phyloP scores from a whole-genome alignment of 2,329 filamentous ascomycete species.

The Ploettnerulaceae sp. region DNA sequence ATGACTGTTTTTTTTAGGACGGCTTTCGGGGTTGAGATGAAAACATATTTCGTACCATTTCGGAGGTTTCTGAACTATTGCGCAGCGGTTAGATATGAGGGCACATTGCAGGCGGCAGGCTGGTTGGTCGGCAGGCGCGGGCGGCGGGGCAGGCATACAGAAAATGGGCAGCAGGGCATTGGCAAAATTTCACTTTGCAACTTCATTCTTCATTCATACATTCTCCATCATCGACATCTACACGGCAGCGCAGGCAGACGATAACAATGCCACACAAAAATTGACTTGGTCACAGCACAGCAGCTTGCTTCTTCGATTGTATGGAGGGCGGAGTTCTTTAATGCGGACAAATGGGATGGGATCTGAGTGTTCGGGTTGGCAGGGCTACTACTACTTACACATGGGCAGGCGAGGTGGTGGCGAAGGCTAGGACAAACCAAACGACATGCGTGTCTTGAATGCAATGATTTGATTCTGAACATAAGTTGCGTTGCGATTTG shows the following conservation, averaged over 20 bases:
- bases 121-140: constrained; percentile 20
- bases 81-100: constrained; percentile 28
- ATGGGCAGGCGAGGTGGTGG: constrained; percentile 2
- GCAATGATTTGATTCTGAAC: too few species aligned
- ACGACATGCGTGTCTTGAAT: constrained; percentile 1
- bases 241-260: constrained; percentile 7
- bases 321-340: constrained; percentile 34
- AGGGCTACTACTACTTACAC: constrained; percentile 23
- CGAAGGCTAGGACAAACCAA: constrained; percentile 2
- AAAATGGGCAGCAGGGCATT: constrained; percentile 27
- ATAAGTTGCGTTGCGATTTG: background rate
- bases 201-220: background rate
- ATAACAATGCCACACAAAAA: constrained; percentile 20
- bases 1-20: constrained; percentile 34
- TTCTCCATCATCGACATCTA: constrained; percentile 14
- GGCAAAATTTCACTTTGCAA: constrained; percentile 12
- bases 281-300: constrained; percentile 19
- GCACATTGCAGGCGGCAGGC: constrained; percentile 15
- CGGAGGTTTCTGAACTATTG: constrained; percentile 28
- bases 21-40: constrained; percentile 32
- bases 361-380: constrained; percentile 18
- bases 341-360: constrained; percentile 29
- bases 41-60: constrained; percentile 28
- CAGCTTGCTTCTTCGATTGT: constrained; percentile 18
- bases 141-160: constrained; percentile 29